phyloP scores from a whole-genome alignment of 768 basidiomycete genomes.

The Panellus pusillus region DNA sequence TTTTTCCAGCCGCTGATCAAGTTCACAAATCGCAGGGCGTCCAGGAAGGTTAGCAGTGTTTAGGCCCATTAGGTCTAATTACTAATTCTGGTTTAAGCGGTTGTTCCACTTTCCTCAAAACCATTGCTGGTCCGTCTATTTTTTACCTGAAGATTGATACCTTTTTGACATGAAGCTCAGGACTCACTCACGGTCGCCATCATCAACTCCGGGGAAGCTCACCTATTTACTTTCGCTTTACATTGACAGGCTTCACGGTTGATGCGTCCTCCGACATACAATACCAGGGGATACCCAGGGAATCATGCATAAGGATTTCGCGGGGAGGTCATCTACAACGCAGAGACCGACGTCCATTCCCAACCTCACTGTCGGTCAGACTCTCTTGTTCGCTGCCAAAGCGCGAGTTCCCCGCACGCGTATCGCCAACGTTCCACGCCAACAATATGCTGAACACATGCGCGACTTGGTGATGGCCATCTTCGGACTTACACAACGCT shows the following conservation, averaged over 20 bases:
- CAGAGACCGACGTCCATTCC: conserved; percentile 50
- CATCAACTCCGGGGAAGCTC: background rate
- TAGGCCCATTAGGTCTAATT: background rate
- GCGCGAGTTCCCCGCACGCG: conserved; percentile 44
- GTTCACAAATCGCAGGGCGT: conserved; percentile 23
- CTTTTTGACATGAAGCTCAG: background rate
- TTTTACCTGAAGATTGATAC: background rate
- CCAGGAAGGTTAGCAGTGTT: conserved; percentile 31
- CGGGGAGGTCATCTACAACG: conserved; percentile 46
- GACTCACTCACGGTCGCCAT: conserved; percentile 33
- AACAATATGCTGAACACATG: conserved; percentile 36
- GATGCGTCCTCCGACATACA: conserved; percentile 10
- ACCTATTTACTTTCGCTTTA: background rate
- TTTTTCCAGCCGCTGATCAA: no score
- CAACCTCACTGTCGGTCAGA: conserved; percentile 48
- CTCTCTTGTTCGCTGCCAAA: conserved; percentile 52
- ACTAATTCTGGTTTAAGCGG: conserved; percentile 25
- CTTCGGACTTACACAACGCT: conserved; percentile 61
- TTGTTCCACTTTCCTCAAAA: conserved; percentile 52
- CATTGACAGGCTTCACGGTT: conserved; percentile 10
- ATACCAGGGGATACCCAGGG: conserved; percentile 40
- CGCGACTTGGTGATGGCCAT: conserved; percentile 49
- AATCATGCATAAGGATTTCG: conserved; percentile 46
- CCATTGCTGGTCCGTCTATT: conserved; percentile 34
- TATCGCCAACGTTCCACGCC: conserved; percentile 31